These are phyloP conservation scores for Spirogloea muscicola DNA, from an alignment of 139 green algal genomes.

Conservation along the genomic window DNA sequence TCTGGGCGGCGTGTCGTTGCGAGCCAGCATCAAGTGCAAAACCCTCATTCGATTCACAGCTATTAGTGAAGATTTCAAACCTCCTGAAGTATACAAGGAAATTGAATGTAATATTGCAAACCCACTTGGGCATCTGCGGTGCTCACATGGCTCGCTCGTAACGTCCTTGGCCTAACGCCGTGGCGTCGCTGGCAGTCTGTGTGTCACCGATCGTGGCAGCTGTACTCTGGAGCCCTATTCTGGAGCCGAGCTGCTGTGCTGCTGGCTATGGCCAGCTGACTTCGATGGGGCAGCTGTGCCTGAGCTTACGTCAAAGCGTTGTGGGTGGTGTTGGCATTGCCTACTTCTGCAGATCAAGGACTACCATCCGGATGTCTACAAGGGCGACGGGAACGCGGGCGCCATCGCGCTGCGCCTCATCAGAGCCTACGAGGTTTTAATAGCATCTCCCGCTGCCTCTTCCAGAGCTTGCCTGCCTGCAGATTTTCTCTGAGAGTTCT, in stretches of 20 bases:
- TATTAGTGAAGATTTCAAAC: neutral
- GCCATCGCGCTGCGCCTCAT: slow-evolving; percentile 7
- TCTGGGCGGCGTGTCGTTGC: neutral
- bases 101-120: no score
- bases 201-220: no score
- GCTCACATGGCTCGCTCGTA: no score
- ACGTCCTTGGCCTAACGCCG: no score
- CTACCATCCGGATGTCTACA: slow-evolving; percentile 34
- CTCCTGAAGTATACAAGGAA: neutral
- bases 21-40: neutral
- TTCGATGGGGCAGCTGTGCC: neutral
- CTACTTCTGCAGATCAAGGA: slow-evolving; percentile 20
- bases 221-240: neutral
- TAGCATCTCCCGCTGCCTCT: neutral
- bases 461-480: no score
- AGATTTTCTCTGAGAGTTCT: no score
- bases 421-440: slow-evolving; percentile 8
- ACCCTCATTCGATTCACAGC: neutral
- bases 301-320: neutral
- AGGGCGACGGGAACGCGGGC: slow-evolving; percentile 2
- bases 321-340: no score
- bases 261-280: neutral
- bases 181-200: no score
- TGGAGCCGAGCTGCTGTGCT: neutral
- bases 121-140: no score